phyloP scores from a whole-genome alignment of 768 basidiomycete species.

The Lactarius indigo region DNA sequence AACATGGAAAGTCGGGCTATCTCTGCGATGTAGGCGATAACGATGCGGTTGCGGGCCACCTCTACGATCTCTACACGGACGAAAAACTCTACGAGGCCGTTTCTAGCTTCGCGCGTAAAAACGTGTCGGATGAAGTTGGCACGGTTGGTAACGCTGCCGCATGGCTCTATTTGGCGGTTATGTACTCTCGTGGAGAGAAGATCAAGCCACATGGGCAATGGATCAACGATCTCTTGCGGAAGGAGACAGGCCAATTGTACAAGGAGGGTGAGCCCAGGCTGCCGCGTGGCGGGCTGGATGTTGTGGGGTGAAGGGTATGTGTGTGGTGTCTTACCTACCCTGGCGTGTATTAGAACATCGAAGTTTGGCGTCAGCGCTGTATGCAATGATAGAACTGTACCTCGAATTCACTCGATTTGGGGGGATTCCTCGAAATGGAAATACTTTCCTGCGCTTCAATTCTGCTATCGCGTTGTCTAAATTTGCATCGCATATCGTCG shows the following conservation, averaged over 20 bases:
- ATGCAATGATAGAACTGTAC: not conserved
- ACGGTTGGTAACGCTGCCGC: constrained; percentile 76
- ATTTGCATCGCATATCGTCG: not conserved
- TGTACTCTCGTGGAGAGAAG: constrained; percentile 73
- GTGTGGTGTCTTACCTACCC: not conserved
- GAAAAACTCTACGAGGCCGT: constrained; percentile 48
- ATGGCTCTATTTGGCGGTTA: constrained; percentile 71
- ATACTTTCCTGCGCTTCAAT: not conserved
- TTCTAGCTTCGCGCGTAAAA: constrained; percentile 54
- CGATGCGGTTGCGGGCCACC: constrained; percentile 65
- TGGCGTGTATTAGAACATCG: constrained; percentile 3
- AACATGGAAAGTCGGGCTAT: constrained; percentile 84
- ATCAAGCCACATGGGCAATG: constrained; percentile 78
- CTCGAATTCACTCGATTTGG: not conserved
- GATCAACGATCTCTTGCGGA: constrained; percentile 77
- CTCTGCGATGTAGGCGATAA: constrained; percentile 78
- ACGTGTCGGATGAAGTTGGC: constrained; percentile 80
- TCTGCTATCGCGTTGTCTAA: not conserved
- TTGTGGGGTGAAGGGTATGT: constrained; percentile 11
- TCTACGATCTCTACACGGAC: constrained; percentile 77
- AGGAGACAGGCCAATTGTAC: constrained; percentile 73
- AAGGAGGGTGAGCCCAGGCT: constrained; percentile 63
- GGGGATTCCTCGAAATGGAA: not conserved
- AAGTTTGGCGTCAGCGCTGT: constrained; percentile 4
- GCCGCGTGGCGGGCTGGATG: constrained; percentile 43